These are phyloP conservation scores for Coemansia sp. DNA, from an alignment of 192 early-diverging fungal genomes.

Conservation along the genomic window DNA sequence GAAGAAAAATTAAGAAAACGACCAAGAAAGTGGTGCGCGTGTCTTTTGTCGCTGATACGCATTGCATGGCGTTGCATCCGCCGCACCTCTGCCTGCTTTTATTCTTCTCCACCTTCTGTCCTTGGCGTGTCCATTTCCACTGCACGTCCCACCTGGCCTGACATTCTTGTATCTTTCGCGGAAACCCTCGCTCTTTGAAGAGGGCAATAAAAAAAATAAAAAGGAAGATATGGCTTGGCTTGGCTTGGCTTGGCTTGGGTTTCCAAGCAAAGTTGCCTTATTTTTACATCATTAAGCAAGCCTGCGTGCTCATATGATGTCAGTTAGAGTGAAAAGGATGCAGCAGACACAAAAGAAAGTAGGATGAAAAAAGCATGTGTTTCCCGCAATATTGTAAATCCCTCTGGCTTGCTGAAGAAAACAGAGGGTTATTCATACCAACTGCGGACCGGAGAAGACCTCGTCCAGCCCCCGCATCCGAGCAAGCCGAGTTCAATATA, in stretches of 20 bases:
- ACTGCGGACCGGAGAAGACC: background rate
- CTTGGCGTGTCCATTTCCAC: constrained; percentile 2
- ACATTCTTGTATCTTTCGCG: too few relatives aligned
- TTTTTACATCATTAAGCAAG: constrained; percentile 15
- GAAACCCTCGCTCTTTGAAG: too few relatives aligned
- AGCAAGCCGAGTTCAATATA: background rate
- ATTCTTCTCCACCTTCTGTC: background rate
- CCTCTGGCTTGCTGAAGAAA: background rate
- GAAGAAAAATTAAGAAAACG: background rate
- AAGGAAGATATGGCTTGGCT: background rate
- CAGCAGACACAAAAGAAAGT: constrained; percentile 1
- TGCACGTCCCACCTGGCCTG: too few relatives aligned
- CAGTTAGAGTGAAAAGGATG: constrained; percentile 2
- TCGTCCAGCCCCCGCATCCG: background rate
- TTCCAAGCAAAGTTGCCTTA: background rate
- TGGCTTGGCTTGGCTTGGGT: background rate
- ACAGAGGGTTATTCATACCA: constrained; percentile 1
- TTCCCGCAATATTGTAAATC: constrained; percentile 3
- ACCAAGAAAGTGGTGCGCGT: constrained; percentile 10
- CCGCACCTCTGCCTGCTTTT: background rate
- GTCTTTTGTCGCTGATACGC: constrained; percentile 10
- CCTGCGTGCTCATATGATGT: constrained; percentile 17
- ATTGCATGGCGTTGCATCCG: constrained; percentile 27
- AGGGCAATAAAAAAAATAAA: background rate
- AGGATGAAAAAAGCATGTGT: background rate